These are phyloP conservation scores for Euphrasia arctica DNA, from an alignment of 305 asterid species.

Conservation along the genomic window DNA sequence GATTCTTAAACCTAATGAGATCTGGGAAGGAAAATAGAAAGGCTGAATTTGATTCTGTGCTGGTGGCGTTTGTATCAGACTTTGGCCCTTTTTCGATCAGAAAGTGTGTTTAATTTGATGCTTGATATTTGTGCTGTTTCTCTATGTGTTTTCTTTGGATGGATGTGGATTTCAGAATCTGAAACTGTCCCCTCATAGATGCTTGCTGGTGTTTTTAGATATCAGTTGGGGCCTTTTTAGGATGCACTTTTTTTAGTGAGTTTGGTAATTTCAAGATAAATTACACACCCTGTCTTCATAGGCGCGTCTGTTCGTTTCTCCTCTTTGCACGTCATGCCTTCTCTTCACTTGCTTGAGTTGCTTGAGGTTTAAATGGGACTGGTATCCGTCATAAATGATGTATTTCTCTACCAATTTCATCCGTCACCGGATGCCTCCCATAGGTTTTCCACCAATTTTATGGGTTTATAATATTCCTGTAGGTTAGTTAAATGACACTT, in stretches of 20 bases:
- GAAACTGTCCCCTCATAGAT: not conserved
- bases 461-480: slow-evolving; percentile 7
- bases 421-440: slow-evolving; percentile 7
- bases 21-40: not conserved
- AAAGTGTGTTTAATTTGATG: slow-evolving; percentile 8
- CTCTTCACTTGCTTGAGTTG: slow-evolving; percentile 12
- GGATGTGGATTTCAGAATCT: slow-evolving; percentile 15
- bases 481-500: slow-evolving; percentile 8
- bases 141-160: not conserved
- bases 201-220: not conserved
- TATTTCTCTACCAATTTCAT: not conserved
- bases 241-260: slow-evolving; percentile 7
- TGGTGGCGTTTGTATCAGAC: not conserved
- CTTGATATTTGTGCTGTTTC: not conserved
- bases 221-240: not conserved
- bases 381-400: not conserved
- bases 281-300: not conserved
- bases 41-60: slow-evolving; percentile 8
- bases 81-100: not conserved
- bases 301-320: not conserved
- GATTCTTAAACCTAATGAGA: not conserved
- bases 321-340: slow-evolving; percentile 1
- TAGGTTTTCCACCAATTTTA: slow-evolving; percentile 10
- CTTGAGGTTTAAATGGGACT: slow-evolving; percentile 15
- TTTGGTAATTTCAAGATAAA: slow-evolving; percentile 5